Percentiles rank a stretch among this genome's conserved stretches.
Conservation (phyloP, 768 basidiomycete species). For the Phaeotremella fagi region DNA sequence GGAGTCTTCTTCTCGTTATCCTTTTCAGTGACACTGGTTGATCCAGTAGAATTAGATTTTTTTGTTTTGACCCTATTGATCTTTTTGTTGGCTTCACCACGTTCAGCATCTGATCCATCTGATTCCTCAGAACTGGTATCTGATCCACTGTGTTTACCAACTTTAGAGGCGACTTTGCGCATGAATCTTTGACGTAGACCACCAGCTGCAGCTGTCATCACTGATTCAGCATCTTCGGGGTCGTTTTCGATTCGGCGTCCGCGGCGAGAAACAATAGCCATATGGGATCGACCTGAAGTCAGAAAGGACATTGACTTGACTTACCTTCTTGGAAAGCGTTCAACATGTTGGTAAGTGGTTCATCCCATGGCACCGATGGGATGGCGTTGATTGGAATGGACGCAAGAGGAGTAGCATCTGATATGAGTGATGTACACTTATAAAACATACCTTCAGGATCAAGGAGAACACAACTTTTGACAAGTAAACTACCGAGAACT, state of each 20-base stretch:
- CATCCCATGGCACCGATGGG: constrained; percentile 78
- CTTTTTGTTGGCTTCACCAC: constrained; percentile 10
- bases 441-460: constrained; percentile 66
- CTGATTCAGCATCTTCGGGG: constrained; percentile 38
- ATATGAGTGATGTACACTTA: neutral
- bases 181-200: constrained; percentile 73
- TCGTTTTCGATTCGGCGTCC: constrained; percentile 50
- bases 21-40: constrained; percentile 10
- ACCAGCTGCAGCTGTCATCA: constrained; percentile 76
- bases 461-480: constrained; percentile 78
- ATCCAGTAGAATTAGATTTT: constrained; percentile 12
- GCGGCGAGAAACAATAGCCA: constrained; percentile 80
- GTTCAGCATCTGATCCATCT: constrained; percentile 18
- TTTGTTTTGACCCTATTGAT: constrained; percentile 35
- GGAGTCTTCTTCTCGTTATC: constrained; percentile 11
- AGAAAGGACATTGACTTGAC: neutral
- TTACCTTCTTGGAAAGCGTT: constrained; percentile 77
- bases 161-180: constrained; percentile 62
- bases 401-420: constrained; percentile 76
- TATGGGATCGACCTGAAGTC: constrained; percentile 63
- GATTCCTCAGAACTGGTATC: constrained; percentile 53
- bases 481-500: constrained; percentile 78
- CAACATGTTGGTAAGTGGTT: constrained; percentile 74
- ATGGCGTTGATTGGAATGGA: constrained; percentile 81
- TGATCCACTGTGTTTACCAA: constrained; percentile 53